Conservation (phyloP, 345 rosid species). For the Brassica nigra region DNA sequence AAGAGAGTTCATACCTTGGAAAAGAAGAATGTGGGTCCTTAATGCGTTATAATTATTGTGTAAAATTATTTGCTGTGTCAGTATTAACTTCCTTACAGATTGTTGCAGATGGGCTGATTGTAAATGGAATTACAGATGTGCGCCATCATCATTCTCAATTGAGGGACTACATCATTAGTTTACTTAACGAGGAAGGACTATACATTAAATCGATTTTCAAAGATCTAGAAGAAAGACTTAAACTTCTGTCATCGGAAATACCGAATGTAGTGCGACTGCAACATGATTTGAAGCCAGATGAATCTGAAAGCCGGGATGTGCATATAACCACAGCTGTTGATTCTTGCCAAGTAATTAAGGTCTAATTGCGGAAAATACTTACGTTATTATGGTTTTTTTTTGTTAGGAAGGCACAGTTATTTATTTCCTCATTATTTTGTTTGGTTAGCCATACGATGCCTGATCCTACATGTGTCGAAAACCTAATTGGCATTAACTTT, state of each 20-base stretch:
- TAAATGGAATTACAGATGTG: slow-evolving; percentile 52
- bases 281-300: slow-evolving; percentile 49
- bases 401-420: neutral
- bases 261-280: slow-evolving; percentile 41
- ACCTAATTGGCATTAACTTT: slow-evolving; percentile 1
- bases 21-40: slow-evolving; percentile 71
- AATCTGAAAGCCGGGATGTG: slow-evolving; percentile 60
- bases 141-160: slow-evolving; percentile 63
- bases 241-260: slow-evolving; percentile 38
- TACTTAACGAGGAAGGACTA: slow-evolving; percentile 66
- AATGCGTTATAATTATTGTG: neutral
- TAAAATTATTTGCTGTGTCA: slow-evolving; percentile 10
- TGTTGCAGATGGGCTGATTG: slow-evolving; percentile 53
- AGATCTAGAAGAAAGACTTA: slow-evolving; percentile 55
- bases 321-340: slow-evolving; percentile 50
- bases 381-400: neutral
- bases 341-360: slow-evolving; percentile 47
- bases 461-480: neutral
- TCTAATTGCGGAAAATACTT: slow-evolving; percentile 27
- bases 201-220: slow-evolving; percentile 47
- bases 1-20: slow-evolving; percentile 71
- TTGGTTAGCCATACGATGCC: neutral
- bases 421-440: neutral
- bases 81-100: slow-evolving; percentile 54
- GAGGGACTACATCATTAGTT: slow-evolving; percentile 52